Conservation (phyloP, 73 alveolate genomes). For the Paramecium bursaria region DNA sequence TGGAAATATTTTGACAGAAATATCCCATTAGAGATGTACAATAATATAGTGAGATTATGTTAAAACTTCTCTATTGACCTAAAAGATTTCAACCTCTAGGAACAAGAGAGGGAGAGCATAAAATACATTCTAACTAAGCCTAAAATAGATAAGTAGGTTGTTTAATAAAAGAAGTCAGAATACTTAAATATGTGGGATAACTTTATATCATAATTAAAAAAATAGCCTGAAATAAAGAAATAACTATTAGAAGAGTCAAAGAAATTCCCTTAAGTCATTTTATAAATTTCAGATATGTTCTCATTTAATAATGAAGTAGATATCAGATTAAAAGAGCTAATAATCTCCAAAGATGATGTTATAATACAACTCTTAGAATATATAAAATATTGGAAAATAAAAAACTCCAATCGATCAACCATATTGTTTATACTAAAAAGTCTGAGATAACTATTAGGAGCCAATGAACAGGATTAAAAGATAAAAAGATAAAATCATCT, state of each 20-base stretch:
- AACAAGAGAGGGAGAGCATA: too few relatives aligned
- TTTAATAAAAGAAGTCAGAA: too few relatives aligned
- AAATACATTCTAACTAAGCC: too few relatives aligned
- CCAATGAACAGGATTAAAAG: neutral
- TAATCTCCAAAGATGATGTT: conserved; percentile 39
- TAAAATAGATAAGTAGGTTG: too few relatives aligned
- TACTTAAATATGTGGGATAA: too few relatives aligned
- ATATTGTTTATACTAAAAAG: conserved; percentile 12
- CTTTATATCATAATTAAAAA: neutral
- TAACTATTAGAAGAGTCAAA: neutral
- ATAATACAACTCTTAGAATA: neutral
- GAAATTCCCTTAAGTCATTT: conserved; percentile 17
- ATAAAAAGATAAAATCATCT: conserved; percentile 23
- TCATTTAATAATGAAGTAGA: neutral
- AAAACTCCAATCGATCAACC: conserved; percentile 8
- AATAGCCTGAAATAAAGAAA: neutral
- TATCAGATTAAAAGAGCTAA: conserved; percentile 36
- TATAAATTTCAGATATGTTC: conserved; percentile 17
- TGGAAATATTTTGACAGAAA: neutral
- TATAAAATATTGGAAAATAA: conserved; percentile 44
- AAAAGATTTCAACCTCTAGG: too few relatives aligned
- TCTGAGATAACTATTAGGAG: neutral
- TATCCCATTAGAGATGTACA: neutral
- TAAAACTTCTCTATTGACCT: conserved; percentile 15
- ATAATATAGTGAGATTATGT: neutral